phyloP scores from a whole-genome alignment of 1,284 basidiomycete species.

The Ustilago loliicola region DNA sequence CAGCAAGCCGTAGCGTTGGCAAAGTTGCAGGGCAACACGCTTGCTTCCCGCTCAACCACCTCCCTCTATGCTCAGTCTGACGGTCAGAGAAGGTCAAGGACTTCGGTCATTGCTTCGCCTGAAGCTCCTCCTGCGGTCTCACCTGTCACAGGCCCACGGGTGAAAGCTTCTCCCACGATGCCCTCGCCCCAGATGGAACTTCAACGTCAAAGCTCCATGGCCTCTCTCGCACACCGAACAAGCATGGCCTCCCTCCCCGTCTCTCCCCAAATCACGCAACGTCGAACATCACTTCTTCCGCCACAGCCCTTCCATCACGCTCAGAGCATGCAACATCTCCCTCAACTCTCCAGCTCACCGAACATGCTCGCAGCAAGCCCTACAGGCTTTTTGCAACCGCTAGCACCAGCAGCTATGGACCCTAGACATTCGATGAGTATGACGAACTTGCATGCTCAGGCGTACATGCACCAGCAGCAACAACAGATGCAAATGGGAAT shows the following conservation, averaged over 20 bases:
- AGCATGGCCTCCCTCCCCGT: slow-evolving; percentile 25
- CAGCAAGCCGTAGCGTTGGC: slow-evolving; percentile 23
- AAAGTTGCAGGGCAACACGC: slow-evolving; percentile 26
- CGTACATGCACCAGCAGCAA: slow-evolving; percentile 31
- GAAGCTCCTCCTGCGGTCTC: not conserved
- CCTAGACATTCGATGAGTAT: slow-evolving; percentile 42
- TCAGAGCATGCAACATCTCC: slow-evolving; percentile 32
- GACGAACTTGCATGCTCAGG: slow-evolving; percentile 44
- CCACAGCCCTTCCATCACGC: slow-evolving; percentile 12
- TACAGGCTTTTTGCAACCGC: not conserved
- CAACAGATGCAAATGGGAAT: slow-evolving; percentile 19
- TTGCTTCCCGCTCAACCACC: slow-evolving; percentile 17
- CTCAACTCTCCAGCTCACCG: slow-evolving; percentile 7
- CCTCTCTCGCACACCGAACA: slow-evolving; percentile 19
- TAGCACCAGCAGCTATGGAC: slow-evolving; percentile 6
- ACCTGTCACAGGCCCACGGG: slow-evolving; percentile 11
- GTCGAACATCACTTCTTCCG: slow-evolving; percentile 30
- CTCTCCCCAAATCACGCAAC: slow-evolving; percentile 29
- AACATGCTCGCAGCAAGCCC: slow-evolving; percentile 22
- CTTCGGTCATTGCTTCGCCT: slow-evolving; percentile 10
- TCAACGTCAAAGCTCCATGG: slow-evolving; percentile 36
- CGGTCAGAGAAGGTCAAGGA: slow-evolving; percentile 32
- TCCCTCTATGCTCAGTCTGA: slow-evolving; percentile 26
- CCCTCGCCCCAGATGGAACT: slow-evolving; percentile 22
- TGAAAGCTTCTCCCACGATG: slow-evolving; percentile 8